Conservation (phyloP, 2,329 filamentous ascomycete genomes). For the Aspergillus texensis region DNA sequence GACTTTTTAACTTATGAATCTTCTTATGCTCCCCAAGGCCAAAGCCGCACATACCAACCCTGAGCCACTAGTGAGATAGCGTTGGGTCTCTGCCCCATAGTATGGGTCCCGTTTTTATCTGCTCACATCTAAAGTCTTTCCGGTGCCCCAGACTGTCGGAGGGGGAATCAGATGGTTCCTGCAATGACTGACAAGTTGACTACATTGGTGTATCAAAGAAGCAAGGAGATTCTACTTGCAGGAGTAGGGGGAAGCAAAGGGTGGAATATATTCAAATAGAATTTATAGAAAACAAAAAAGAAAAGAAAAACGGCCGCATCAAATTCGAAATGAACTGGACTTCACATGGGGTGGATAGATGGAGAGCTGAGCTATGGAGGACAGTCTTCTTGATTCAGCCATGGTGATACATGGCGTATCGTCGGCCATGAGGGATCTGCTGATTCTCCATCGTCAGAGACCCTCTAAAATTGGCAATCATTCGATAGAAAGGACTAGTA, state of each 20-base stretch:
- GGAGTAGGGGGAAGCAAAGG: not conserved
- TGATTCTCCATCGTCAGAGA: not conserved
- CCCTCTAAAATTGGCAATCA: not conserved
- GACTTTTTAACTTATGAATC: slow-evolving; percentile 1
- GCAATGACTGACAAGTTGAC: not conserved
- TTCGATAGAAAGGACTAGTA: not conserved
- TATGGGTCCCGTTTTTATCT: slow-evolving; percentile 2
- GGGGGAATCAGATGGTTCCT: not conserved
- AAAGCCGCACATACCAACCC: slow-evolving; percentile 28
- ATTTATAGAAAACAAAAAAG: not conserved
- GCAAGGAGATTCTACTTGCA: not conserved
- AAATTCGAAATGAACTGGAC: too few species aligned
- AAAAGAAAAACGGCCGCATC: too few species aligned
- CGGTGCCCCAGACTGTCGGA: not conserved
- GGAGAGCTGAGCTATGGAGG: too few species aligned
- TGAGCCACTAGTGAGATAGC: slow-evolving; percentile 24
- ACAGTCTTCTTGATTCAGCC: too few species aligned
- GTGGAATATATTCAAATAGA: not conserved
- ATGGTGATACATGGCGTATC: not conserved
- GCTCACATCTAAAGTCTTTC: not conserved
- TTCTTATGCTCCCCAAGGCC: not conserved
- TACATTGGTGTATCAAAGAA: not conserved
- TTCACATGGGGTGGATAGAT: too few species aligned
- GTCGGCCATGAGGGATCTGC: not conserved
- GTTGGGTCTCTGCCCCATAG: slow-evolving; percentile 1